These are phyloP conservation scores for Plenodomus biglobosus DNA, from an alignment of 2,329 filamentous ascomycete genomes.

Conservation along the genomic window DNA sequence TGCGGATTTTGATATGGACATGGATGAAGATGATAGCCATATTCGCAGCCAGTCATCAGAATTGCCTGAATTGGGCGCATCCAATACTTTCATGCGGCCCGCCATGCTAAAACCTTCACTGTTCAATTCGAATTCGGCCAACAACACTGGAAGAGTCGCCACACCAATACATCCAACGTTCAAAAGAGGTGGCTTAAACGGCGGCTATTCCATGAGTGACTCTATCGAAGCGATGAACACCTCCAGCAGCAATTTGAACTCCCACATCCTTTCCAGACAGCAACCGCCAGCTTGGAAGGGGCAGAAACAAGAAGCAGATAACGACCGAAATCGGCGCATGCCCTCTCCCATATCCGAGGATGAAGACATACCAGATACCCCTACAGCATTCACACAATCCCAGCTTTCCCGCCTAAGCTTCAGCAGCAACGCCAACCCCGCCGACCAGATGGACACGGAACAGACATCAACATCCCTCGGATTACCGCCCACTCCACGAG, in stretches of 20 bases:
- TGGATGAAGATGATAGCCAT: conserved; percentile 41
- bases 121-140: conserved; percentile 21
- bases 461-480: conserved; percentile 11
- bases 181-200: conserved; percentile 30
- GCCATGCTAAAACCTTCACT: conserved; percentile 38
- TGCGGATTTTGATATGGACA: conserved; percentile 41
- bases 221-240: conserved; percentile 27
- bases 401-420: conserved; percentile 45
- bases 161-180: conserved; percentile 47
- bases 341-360: conserved; percentile 47
- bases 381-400: conserved; percentile 41
- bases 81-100: conserved; percentile 35
- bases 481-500: conserved; percentile 28
- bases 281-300: conserved; percentile 24
- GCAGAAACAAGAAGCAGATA: conserved; percentile 17
- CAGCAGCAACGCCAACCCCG: conserved; percentile 25
- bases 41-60: conserved; percentile 40
- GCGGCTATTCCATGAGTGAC: conserved; percentile 33
- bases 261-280: conserved; percentile 16
- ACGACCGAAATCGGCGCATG: conserved; percentile 39
- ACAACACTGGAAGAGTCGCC: conserved; percentile 38
- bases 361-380: conserved; percentile 42
- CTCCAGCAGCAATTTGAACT: conserved; percentile 10
- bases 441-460: conserved; percentile 40
- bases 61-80: conserved; percentile 32